Percentiles rank a stretch among this genome's conserved stretches.
phyloP scores from a whole-genome alignment of 495 filamentous ascomycete genomes.

The Aspergillus funiculosus region DNA sequence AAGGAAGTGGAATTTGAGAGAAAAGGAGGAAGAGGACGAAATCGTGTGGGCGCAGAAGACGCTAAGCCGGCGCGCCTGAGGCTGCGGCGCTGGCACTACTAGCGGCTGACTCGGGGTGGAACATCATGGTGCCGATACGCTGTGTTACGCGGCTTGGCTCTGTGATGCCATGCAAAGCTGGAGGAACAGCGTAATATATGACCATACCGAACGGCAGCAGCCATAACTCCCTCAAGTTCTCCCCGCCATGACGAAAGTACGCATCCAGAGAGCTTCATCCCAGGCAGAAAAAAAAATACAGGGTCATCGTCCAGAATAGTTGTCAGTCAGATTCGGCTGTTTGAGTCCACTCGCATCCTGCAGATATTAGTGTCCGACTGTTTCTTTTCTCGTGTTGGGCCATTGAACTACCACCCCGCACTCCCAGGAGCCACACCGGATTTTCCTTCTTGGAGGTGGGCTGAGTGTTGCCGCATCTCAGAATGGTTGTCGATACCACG shows the following conservation, averaged over 20 bases:
- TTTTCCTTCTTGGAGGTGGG: slow-evolving; percentile 2
- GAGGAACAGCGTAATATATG: slow-evolving; percentile 3
- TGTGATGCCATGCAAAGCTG: too few species aligned
- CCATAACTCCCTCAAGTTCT: neutral
- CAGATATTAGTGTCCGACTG: neutral
- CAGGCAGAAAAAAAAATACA: slow-evolving; percentile 25
- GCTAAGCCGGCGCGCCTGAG: too few species aligned
- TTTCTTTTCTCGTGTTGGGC: neutral
- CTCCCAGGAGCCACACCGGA: neutral
- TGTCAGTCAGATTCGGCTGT: too few species aligned
- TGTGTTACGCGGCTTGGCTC: too few species aligned
- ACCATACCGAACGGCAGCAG: neutral
- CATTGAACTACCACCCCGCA: slow-evolving; percentile 1
- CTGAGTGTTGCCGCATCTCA: slow-evolving; percentile 16
- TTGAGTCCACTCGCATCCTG: too few species aligned
- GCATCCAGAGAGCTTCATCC: slow-evolving; percentile 14
- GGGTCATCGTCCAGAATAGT: slow-evolving; percentile 3
- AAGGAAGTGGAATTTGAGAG: too few species aligned
- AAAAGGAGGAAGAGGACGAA: too few species aligned
- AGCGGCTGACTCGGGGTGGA: too few species aligned
- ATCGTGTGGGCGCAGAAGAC: too few species aligned
- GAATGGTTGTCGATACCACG: slow-evolving; percentile 76
- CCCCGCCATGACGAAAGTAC: slow-evolving; percentile 25
- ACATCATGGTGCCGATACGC: too few species aligned
- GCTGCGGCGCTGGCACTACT: too few species aligned